phyloP scores from a whole-genome alignment of 2,329 filamentous ascomycete species.

The Intubia oerlemansii region DNA sequence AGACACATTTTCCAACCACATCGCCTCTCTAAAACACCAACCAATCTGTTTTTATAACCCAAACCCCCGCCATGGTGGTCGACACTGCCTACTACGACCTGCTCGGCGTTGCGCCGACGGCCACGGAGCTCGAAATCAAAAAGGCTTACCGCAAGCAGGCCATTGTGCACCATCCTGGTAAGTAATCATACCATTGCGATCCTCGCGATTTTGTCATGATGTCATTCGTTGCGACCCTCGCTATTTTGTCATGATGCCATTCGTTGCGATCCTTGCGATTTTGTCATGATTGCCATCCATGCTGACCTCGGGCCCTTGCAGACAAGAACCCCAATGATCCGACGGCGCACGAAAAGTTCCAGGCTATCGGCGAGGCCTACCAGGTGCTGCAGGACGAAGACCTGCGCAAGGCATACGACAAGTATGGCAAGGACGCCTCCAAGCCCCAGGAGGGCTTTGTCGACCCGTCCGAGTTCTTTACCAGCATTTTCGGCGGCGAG shows the following conservation, averaged over 20 bases:
- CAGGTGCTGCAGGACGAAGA: conserved; percentile 74
- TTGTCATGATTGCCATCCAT: too few relatives aligned
- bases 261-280: too few relatives aligned
- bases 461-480: conserved; percentile 94
- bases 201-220: too few relatives aligned
- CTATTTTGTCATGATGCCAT: too few relatives aligned
- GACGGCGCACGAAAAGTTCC: conserved; percentile 82
- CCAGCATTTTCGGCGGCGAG: conserved; percentile 93
- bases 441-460: conserved; percentile 82
- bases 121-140: conserved; percentile 84
- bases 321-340: conserved; percentile 98
- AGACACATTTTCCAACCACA: too few relatives aligned
- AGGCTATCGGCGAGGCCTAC: conserved; percentile 57
- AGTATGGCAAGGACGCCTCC: conserved; percentile 87
- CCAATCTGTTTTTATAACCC: too few relatives aligned
- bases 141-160: conserved; percentile 91
- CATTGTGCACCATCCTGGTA: conserved; percentile 79
- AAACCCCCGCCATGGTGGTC: conserved; percentile 70
- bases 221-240: too few relatives aligned
- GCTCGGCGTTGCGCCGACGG: conserved; percentile 64
- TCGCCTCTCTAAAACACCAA: too few relatives aligned
- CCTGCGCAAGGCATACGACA: conserved; percentile 82
- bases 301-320: conserved; percentile 17
- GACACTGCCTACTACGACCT: conserved; percentile 80
- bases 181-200: too few relatives aligned